Evolutionary conservation across 768 basidiomycete species (phyloP).

Genomic region (Russula earlei): DNA sequence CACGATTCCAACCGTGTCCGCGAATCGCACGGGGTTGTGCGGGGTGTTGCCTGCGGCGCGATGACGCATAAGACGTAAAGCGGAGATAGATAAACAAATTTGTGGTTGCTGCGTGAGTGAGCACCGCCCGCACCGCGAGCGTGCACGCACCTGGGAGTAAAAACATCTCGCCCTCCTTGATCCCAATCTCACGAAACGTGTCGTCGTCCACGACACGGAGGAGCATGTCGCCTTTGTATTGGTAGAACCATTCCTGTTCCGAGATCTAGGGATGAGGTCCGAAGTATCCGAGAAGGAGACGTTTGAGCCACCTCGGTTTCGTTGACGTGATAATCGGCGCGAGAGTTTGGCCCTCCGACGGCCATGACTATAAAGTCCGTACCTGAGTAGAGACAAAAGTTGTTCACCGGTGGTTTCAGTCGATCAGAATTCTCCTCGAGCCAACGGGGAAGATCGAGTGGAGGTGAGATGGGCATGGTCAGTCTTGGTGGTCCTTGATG

Average conservation of each 20-base stretch:
- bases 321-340: constrained; percentile 92
- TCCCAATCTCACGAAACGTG: constrained; percentile 73
- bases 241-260: constrained; percentile 94
- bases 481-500: too few relatives aligned
- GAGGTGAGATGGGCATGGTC: constrained; percentile 57
- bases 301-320: constrained; percentile 66
- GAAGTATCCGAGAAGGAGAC: not conserved
- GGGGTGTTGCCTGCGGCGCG: constrained; percentile 72
- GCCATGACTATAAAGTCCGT: constrained; percentile 92
- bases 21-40: constrained; percentile 89
- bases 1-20: constrained; percentile 86
- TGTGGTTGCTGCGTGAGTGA: not conserved
- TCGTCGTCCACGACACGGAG: constrained; percentile 78
- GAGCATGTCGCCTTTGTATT: constrained; percentile 89
- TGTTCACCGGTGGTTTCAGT: constrained; percentile 87
- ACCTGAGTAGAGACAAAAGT: constrained; percentile 76
- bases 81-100: too few relatives aligned
- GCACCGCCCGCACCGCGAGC: not conserved
- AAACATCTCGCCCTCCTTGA: constrained; percentile 97
- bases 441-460: constrained; percentile 89
- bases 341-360: constrained; percentile 89
- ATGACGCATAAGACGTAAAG: too few relatives aligned
- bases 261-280: not conserved
- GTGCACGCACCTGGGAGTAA: constrained; percentile 66
- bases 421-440: constrained; percentile 69